phyloP scores from a whole-genome alignment of 805 yeast species.

The Candida argentea region DNA sequence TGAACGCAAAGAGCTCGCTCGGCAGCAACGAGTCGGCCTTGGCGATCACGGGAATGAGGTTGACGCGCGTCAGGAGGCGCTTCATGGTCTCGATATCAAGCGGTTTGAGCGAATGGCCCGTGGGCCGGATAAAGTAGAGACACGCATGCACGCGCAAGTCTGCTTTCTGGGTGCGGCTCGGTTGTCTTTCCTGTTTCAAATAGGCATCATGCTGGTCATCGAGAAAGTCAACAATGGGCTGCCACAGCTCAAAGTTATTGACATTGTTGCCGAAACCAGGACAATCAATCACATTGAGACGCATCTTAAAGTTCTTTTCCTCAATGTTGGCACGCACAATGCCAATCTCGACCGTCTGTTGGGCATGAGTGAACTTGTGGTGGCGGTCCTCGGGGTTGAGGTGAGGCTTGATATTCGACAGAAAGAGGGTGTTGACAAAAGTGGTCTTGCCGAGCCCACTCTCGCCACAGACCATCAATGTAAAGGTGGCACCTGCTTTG shows the following conservation, averaged over 20 bases:
- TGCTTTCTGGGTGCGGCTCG: slow-evolving; percentile 51
- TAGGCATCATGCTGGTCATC: slow-evolving; percentile 84
- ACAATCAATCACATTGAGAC: slow-evolving; percentile 78
- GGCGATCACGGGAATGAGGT: slow-evolving; percentile 82
- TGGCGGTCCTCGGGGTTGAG: slow-evolving; percentile 45
- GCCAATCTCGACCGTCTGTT: slow-evolving; percentile 69
- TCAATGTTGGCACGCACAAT: slow-evolving; percentile 71
- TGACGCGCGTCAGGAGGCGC: slow-evolving; percentile 67
- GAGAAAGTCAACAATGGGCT: slow-evolving; percentile 75
- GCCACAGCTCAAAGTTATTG: slow-evolving; percentile 79
- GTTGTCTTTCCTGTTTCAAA: slow-evolving; percentile 93
- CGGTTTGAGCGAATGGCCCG: slow-evolving; percentile 81
- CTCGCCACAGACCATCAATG: slow-evolving; percentile 84
- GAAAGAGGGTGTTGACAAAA: slow-evolving; percentile 76
- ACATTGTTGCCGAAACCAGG: slow-evolving; percentile 93
- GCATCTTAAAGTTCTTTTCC: slow-evolving; percentile 71
- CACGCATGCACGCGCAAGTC: slow-evolving; percentile 90
- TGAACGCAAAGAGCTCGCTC: slow-evolving; percentile 57
- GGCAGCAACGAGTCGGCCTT: slow-evolving; percentile 80
- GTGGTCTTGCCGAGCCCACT: slow-evolving; percentile 92
- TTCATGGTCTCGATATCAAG: slow-evolving; percentile 86
- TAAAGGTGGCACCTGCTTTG: slow-evolving; percentile 66
- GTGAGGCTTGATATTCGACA: slow-evolving; percentile 55
- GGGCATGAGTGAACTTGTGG: slow-evolving; percentile 43
- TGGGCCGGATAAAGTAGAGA: slow-evolving; percentile 82